A percentile compares a stretch with the other conserved stretches of the same genome.
Conservation (phyloP, 2,329 filamentous ascomycete genomes). For the Talaromyces rugulosus region DNA sequence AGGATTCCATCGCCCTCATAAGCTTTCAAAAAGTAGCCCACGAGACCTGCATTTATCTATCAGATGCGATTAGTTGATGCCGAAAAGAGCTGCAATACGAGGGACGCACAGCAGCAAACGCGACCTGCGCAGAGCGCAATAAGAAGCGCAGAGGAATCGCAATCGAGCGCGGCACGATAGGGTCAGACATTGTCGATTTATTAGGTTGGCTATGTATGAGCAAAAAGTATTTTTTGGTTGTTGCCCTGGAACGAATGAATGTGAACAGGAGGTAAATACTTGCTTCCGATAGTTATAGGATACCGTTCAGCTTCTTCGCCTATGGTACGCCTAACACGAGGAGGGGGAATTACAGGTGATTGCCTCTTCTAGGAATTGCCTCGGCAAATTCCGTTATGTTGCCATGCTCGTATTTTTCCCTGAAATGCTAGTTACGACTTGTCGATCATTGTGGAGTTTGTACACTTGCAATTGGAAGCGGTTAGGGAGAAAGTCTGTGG, state of each 20-base stretch:
- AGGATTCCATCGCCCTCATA: constrained; percentile 42
- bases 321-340: too few relatives aligned
- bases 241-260: neutral
- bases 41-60: constrained; percentile 61
- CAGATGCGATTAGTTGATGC: constrained; percentile 9
- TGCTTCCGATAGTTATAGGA: neutral
- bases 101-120: constrained; percentile 59
- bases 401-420: neutral
- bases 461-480: neutral
- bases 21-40: constrained; percentile 59
- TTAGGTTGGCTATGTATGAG: neutral
- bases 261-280: neutral
- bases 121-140: constrained; percentile 49
- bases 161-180: neutral
- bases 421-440: neutral
- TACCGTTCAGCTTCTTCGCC: too few relatives aligned
- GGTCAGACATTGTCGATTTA: neutral
- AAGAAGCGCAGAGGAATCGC: neutral
- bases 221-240: neutral
- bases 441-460: neutral
- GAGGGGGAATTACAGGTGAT: neutral
- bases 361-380: neutral
- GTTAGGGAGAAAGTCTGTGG: neutral
- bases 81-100: constrained; percentile 16
- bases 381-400: neutral